Conservation (phyloP, 306 rosid species). For the Astragalus membranaceus region DNA sequence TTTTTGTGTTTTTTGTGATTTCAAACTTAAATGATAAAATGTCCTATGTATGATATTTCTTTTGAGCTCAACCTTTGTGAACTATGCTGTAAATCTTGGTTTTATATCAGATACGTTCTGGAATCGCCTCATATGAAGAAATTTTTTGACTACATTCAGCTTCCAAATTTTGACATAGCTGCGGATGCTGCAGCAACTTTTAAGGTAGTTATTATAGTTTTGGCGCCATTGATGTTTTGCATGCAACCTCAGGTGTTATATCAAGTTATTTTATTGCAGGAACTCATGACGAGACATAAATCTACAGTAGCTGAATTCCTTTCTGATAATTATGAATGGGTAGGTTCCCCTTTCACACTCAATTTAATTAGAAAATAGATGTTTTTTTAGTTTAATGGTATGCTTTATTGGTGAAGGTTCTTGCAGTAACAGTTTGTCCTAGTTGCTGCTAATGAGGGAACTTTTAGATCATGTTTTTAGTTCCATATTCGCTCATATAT, state of each 20-base stretch:
- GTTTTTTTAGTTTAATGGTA: neutral
- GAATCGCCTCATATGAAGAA: slow-evolving; percentile 72
- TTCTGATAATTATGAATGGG: slow-evolving; percentile 85
- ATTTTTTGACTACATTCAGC: slow-evolving; percentile 78
- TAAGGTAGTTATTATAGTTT: slow-evolving; percentile 44
- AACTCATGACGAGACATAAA: slow-evolving; percentile 91
- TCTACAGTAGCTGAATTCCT: slow-evolving; percentile 90
- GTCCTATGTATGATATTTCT: neutral
- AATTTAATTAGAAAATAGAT: neutral
- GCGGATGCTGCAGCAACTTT: slow-evolving; percentile 95
- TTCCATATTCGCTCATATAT: neutral
- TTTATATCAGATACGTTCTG: slow-evolving; percentile 71
- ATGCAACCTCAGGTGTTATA: neutral
- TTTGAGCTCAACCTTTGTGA: neutral
- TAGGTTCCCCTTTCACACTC: slow-evolving; percentile 20
- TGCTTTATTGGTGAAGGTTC: neutral
- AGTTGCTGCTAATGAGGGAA: neutral
- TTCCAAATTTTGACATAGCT: slow-evolving; percentile 87
- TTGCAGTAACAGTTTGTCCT: neutral
- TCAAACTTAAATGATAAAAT: neutral
- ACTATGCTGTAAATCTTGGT: neutral
- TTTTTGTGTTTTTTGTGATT: neutral
- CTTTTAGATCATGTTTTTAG: neutral
- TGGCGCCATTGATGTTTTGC: neutral
- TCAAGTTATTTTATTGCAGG: slow-evolving; percentile 45